Conservation (phyloP, 140 eudicot species). For the Senecio squalidus region DNA sequence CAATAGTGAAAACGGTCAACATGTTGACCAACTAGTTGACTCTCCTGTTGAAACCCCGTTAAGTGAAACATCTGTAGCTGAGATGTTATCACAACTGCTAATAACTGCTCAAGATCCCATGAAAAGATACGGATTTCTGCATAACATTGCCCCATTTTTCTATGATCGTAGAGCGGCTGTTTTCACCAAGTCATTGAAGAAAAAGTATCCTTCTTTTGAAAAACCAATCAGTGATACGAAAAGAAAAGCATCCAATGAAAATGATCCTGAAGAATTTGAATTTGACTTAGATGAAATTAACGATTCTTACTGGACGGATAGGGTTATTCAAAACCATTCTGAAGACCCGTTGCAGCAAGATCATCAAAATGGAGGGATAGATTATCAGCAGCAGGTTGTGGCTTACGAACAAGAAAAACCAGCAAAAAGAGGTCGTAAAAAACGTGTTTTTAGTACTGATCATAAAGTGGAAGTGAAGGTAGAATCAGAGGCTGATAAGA, state of each 20-base stretch:
- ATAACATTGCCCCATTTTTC: conserved; percentile 42
- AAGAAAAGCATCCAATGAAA: conserved; percentile 30
- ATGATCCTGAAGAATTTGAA: conserved; percentile 40
- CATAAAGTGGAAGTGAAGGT: conserved; percentile 28
- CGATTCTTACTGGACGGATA: conserved; percentile 89
- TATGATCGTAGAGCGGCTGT: conserved; percentile 52
- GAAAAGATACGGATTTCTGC: conserved; percentile 37
- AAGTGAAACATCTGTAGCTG: conserved; percentile 40
- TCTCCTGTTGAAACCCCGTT: conserved; percentile 26
- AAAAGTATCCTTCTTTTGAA: conserved; percentile 17
- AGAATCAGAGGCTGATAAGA: conserved; percentile 32
- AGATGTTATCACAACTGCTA: conserved; percentile 61
- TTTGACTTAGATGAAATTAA: conserved; percentile 65
- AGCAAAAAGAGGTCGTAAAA: conserved; percentile 38
- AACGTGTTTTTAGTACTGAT: conserved; percentile 14
- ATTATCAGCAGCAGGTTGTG: conserved; percentile 30
- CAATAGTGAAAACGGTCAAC: conserved; percentile 4
- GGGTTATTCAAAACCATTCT: conserved; percentile 56
- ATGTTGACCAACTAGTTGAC: conserved; percentile 20
- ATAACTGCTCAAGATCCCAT: conserved; percentile 66
- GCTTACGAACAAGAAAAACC: conserved; percentile 36
- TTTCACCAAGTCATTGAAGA: conserved; percentile 34
- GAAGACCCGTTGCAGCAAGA: conserved; percentile 50
- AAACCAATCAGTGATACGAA: conserved; percentile 33
- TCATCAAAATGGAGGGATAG: conserved; percentile 39